These are phyloP conservation scores for Agroathelia rolfsii DNA, from an alignment of 1,284 basidiomycete genomes.

Conservation along the genomic window DNA sequence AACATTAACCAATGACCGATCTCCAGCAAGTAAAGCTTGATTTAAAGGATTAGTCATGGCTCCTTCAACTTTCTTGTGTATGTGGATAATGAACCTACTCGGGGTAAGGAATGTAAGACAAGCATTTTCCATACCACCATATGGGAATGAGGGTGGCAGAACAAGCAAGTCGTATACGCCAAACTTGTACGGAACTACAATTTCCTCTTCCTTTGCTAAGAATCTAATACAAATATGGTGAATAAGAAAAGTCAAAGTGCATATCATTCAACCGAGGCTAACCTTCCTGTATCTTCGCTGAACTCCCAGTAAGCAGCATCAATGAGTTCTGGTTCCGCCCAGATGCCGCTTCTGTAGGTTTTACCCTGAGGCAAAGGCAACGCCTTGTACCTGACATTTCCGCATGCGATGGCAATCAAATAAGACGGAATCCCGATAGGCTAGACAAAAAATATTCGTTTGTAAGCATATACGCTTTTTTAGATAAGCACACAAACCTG, in stretches of 20 bases:
- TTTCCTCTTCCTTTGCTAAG: constrained; percentile 56
- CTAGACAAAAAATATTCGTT: no score
- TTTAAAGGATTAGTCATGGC: no score
- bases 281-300: constrained; percentile 73
- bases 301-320: constrained; percentile 85
- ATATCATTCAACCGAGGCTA: constrained; percentile 5
- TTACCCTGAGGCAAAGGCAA: constrained; percentile 55
- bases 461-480: no score
- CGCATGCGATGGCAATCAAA: constrained; percentile 79
- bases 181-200: constrained; percentile 75
- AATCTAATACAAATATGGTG: constrained; percentile 48
- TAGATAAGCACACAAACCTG: constrained; percentile 48
- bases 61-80: no score
- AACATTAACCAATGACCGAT: constrained; percentile 80
- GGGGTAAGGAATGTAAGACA: constrained; percentile 86
- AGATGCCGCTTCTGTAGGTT: constrained; percentile 74
- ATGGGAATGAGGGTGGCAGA: constrained; percentile 92
- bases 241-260: background rate
- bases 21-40: constrained; percentile 77
- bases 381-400: constrained; percentile 68
- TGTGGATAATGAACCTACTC: constrained; percentile 45
- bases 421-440: constrained; percentile 81
- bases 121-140: constrained; percentile 83
- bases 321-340: constrained; percentile 82
- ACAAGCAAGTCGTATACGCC: constrained; percentile 88